Evolutionary conservation across 805 yeast species (phyloP).

Genomic region (Dipodascopsis uninucleata): DNA sequence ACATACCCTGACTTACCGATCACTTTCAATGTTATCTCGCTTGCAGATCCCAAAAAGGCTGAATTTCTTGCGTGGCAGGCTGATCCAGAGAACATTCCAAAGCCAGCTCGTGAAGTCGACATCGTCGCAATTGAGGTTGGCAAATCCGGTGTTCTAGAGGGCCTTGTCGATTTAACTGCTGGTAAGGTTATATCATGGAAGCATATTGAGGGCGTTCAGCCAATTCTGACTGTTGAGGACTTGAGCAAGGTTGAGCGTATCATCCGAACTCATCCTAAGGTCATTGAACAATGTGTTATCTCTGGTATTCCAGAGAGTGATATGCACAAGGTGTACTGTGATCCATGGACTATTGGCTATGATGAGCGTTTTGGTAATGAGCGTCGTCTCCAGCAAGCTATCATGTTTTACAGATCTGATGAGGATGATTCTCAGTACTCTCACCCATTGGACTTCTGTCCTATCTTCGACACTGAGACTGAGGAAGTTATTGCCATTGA

Average conservation of each 20-base stretch:
- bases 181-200: slow-evolving; percentile 47
- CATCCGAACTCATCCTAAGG: slow-evolving; percentile 66
- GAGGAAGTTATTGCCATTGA: slow-evolving; percentile 68
- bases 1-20: slow-evolving; percentile 44
- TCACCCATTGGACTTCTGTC: slow-evolving; percentile 74
- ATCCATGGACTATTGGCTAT: slow-evolving; percentile 68
- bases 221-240: slow-evolving; percentile 70
- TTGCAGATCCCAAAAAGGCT: slow-evolving; percentile 66
- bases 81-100: slow-evolving; percentile 40
- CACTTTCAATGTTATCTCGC: slow-evolving; percentile 63
- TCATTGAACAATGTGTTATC: slow-evolving; percentile 66
- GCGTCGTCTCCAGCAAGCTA: slow-evolving; percentile 73
- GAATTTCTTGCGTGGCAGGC: slow-evolving; percentile 63
- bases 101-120: slow-evolving; percentile 70
- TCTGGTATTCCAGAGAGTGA: slow-evolving; percentile 64
- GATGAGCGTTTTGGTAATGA: slow-evolving; percentile 77
- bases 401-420: slow-evolving; percentile 69
- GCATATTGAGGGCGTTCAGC: slow-evolving; percentile 60
- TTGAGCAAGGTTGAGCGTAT: slow-evolving; percentile 58
- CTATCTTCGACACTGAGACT: slow-evolving; percentile 71
- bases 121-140: slow-evolving; percentile 56
- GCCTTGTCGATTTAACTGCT: slow-evolving; percentile 57
- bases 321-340: slow-evolving; percentile 60
- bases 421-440: slow-evolving; percentile 72
- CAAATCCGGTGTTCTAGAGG: slow-evolving; percentile 63